Evolutionary conservation across 108 stramenopile genomes (phyloP).

Genomic region (Cyclotella sp.): DNA sequence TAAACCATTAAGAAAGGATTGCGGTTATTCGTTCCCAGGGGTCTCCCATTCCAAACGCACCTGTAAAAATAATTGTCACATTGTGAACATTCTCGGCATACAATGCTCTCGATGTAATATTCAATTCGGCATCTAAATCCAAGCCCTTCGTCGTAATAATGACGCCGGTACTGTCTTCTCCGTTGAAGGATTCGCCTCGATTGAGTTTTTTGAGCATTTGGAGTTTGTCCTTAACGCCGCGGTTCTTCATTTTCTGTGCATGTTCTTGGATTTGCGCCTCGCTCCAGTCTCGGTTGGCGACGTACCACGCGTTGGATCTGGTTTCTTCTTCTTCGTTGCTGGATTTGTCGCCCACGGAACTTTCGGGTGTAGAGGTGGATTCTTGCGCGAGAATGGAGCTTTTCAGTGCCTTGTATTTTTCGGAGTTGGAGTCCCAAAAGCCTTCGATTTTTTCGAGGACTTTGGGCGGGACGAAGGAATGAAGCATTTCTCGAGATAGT

Average conservation of each 20-base stretch:
- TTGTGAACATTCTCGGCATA: slow-evolving; percentile 46
- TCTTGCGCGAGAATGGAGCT: not conserved
- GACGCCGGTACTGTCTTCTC: slow-evolving; percentile 3
- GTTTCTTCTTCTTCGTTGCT: not conserved
- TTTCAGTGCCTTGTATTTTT: not conserved
- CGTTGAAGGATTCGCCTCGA: not conserved
- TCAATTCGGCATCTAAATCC: slow-evolving; percentile 4
- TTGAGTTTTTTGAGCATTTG: slow-evolving; percentile 16
- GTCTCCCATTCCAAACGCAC: too few species aligned
- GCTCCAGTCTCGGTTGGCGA: slow-evolving; percentile 9
- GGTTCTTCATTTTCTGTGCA: not conserved
- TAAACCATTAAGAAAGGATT: too few species aligned
- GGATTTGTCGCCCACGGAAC: slow-evolving; percentile 7
- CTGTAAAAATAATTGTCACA: slow-evolving; percentile 19
- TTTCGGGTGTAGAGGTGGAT: slow-evolving; percentile 22
- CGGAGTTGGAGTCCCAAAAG: slow-evolving; percentile 34
- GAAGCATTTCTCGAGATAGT: slow-evolving; percentile 35
- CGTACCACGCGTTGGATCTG: slow-evolving; percentile 20
- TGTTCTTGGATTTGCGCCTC: slow-evolving; percentile 17
- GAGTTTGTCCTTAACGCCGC: not conserved
- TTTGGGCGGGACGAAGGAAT: slow-evolving; percentile 38
- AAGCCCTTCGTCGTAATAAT: slow-evolving; percentile 18
- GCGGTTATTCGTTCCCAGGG: too few species aligned
- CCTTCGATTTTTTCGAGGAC: slow-evolving; percentile 39
- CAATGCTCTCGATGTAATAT: slow-evolving; percentile 21